Conservation (phyloP, 1,139 yeast species). For the Diutina scorzettiae region DNA sequence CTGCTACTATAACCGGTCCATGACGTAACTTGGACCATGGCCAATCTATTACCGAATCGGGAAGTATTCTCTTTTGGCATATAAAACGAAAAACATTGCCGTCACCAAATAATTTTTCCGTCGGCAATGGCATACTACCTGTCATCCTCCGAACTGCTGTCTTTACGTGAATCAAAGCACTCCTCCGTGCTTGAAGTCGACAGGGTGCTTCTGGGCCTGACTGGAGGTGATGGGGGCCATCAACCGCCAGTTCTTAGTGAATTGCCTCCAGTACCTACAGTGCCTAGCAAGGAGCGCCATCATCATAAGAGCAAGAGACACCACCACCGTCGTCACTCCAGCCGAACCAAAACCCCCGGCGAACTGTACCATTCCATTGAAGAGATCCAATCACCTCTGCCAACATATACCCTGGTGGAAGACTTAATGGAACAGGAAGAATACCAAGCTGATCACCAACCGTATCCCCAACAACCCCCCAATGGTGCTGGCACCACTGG, state of each 20-base stretch:
- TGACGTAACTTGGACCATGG: no score
- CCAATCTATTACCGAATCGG: no score
- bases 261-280: background rate
- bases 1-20: no score
- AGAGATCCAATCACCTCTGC: background rate
- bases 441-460: background rate
- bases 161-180: background rate
- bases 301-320: background rate
- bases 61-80: no score
- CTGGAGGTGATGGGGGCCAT: background rate
- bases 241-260: background rate
- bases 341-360: background rate
- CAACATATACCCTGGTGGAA: background rate
- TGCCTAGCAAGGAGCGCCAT: background rate
- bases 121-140: background rate
- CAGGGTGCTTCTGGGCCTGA: background rate
- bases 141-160: background rate
- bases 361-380: background rate
- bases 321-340: background rate
- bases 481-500: conserved; percentile 5
- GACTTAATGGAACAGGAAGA: background rate
- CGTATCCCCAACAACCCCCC: background rate
- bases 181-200: background rate
- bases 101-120: no score
- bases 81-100: no score